Evolutionary conservation across 768 basidiomycete species (phyloP).

Genomic region (Cystobasidium ongulense): DNA sequence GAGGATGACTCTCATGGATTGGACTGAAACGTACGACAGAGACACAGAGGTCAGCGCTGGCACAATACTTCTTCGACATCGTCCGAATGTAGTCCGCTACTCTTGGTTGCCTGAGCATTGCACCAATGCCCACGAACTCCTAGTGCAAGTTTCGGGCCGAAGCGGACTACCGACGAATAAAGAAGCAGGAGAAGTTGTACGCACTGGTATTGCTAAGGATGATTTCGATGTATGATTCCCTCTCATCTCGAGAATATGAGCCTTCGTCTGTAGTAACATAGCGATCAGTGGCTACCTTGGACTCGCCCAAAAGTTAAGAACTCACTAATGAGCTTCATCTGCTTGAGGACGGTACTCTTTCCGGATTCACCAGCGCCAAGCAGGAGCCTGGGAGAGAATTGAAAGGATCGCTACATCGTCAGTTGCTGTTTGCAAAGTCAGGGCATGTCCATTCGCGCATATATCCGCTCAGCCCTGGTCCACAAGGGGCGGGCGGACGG

Average conservation of each 20-base stretch:
- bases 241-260: conserved; percentile 77
- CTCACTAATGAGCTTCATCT: conserved; percentile 95
- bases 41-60: background rate
- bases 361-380: conserved; percentile 42
- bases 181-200: background rate
- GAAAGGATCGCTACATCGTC: background rate
- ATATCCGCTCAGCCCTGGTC: too few relatives aligned
- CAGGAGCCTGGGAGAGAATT: conserved; percentile 13
- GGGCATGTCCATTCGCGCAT: too few relatives aligned
- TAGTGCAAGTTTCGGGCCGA: background rate
- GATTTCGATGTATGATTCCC: conserved; percentile 91
- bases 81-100: background rate
- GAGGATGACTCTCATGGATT: conserved; percentile 90
- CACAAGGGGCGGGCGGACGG: too few relatives aligned
- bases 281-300: background rate
- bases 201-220: conserved; percentile 74
- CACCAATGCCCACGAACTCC: background rate
- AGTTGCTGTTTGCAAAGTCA: background rate
- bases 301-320: background rate
- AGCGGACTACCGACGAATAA: background rate
- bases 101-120: background rate
- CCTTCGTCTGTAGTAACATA: conserved; percentile 45
- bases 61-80: background rate
- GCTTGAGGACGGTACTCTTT: conserved; percentile 72
- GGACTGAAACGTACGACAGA: conserved; percentile 46